Evolutionary conservation across 345 rosid species (phyloP).

Genomic region (Acer negundo): DNA sequence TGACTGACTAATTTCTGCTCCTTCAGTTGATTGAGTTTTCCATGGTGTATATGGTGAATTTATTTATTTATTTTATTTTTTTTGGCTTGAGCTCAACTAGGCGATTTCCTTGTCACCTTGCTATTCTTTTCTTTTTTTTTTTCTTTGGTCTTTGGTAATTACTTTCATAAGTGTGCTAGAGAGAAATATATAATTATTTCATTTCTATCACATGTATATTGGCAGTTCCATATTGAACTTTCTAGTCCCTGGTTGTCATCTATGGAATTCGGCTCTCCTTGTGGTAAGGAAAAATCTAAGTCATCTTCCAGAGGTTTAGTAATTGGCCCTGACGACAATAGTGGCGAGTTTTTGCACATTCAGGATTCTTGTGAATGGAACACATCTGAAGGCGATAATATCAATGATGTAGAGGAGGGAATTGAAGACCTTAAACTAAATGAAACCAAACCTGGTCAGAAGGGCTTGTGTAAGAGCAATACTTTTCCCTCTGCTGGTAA

Average conservation of each 20-base stretch:
- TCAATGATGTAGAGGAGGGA: conserved; percentile 37
- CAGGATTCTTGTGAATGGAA: conserved; percentile 31
- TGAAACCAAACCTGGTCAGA: conserved; percentile 24
- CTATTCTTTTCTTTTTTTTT: not conserved
- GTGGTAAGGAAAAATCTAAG: conserved; percentile 14
- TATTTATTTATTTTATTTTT: too few relatives aligned
- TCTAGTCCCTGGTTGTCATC: conserved; percentile 11
- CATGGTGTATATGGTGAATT: not conserved
- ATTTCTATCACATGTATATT: not conserved
- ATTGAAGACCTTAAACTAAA: conserved; percentile 25
- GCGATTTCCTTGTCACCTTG: not conserved
- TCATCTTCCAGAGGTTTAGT: conserved; percentile 28
- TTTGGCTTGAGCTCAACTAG: not conserved
- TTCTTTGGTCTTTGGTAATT: not conserved
- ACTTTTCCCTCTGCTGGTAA: conserved; percentile 29
- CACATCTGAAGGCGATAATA: conserved; percentile 39
- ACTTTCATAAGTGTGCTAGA: not conserved
- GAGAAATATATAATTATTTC: not conserved
- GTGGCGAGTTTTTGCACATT: conserved; percentile 21
- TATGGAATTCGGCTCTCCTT: conserved; percentile 46
- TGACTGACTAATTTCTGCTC: not conserved
- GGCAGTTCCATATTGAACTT: conserved; percentile 9
- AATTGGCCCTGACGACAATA: conserved; percentile 36
- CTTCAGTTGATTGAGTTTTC: not conserved
- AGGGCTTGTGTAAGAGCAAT: conserved; percentile 28